Base-by-base conservation (phyloP, 306 rosid species). In the Cucurbita ficifolia region DNA sequence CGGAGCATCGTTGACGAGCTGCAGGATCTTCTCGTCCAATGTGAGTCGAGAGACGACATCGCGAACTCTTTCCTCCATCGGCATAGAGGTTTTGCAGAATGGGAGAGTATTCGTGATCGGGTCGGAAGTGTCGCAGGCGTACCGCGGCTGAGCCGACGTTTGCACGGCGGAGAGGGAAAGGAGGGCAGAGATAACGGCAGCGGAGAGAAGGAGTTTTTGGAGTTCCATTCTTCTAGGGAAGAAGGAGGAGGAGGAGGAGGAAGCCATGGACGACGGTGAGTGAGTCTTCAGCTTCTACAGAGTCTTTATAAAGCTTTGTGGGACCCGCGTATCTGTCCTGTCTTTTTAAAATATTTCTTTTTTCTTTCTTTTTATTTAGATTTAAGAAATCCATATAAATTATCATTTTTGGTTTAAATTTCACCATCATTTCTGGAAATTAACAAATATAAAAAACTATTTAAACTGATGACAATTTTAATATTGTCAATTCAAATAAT, bases 11-110 rank as follows among this genome's bases (percentile, higher is more conserved):
- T 87, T 85, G 0, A 94, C 95, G 56, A 94, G 97, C 75, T 94
- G 98, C 59, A 88, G 57, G 77, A 94, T 79, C 70, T 94, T 94
- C 81, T 94, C 98, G 36, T 89, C 95, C 80, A 94, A 84, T 67
- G 98, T 87, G 81, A 94, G 95, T 21, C 92, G 86, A 4, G 96
- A 89, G 53, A 94, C 80, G 5, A 94, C 87, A 87, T 94, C 97
- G 3, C 19, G 76, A 67, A 70, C 88, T 77, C 98, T 45, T 10
- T 53, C 36, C 14, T 29, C 2, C 62, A 89, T 83, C 59, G 91
- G 70, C 13, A 94, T 84, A 60, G 78, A 78, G 33, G 94, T 82
- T 78, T 76, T 76, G 82, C 98, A 94, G 51, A 94, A 94, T 7
- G 92, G 88, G 84, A 77, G 86, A 17, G 91, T 82, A 69, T 54